phyloP scores from a whole-genome alignment of 768 basidiomycete species.

The Serendipita sp. region DNA sequence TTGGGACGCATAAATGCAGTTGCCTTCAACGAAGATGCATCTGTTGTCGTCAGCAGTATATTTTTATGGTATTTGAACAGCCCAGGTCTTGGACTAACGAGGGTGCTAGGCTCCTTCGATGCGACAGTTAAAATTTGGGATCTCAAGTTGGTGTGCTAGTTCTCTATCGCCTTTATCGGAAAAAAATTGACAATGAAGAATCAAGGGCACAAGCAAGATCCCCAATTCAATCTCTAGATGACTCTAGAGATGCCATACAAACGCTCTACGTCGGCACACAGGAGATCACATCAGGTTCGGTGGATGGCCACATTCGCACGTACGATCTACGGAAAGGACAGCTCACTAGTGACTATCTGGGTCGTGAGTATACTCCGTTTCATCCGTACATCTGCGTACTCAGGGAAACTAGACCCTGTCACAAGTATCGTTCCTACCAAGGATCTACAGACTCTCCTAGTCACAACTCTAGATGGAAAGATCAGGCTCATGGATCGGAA shows the following conservation, averaged over 20 bases:
- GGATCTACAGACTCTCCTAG: slow-evolving; percentile 67
- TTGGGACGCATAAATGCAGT: slow-evolving; percentile 82
- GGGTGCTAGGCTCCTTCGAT: slow-evolving; percentile 66
- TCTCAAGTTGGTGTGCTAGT: slow-evolving; percentile 40
- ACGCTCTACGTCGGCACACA: slow-evolving; percentile 51
- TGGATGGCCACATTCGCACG: slow-evolving; percentile 83
- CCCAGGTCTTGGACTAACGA: not conserved
- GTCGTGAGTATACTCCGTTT: slow-evolving; percentile 41
- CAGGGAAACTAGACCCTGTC: slow-evolving; percentile 50
- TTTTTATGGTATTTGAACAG: slow-evolving; percentile 12
- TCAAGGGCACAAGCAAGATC: slow-evolving; percentile 57
- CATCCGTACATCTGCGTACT: not conserved
- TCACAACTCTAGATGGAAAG: slow-evolving; percentile 70
- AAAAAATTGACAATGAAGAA: not conserved
- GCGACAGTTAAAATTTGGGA: slow-evolving; percentile 88
- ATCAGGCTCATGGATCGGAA: slow-evolving; percentile 72
- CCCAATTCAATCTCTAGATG: slow-evolving; percentile 81
- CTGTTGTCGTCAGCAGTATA: slow-evolving; percentile 76
- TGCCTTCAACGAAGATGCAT: slow-evolving; percentile 78
- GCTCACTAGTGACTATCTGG: slow-evolving; percentile 76
- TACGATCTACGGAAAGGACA: slow-evolving; percentile 94
- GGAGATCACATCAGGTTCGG: slow-evolving; percentile 64
- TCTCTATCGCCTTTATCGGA: not conserved
- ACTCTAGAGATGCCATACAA: slow-evolving; percentile 78
- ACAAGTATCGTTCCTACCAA: slow-evolving; percentile 67